Conservation (phyloP, 2,329 filamentous ascomycete genomes). For the Nigrospora oryzae region DNA sequence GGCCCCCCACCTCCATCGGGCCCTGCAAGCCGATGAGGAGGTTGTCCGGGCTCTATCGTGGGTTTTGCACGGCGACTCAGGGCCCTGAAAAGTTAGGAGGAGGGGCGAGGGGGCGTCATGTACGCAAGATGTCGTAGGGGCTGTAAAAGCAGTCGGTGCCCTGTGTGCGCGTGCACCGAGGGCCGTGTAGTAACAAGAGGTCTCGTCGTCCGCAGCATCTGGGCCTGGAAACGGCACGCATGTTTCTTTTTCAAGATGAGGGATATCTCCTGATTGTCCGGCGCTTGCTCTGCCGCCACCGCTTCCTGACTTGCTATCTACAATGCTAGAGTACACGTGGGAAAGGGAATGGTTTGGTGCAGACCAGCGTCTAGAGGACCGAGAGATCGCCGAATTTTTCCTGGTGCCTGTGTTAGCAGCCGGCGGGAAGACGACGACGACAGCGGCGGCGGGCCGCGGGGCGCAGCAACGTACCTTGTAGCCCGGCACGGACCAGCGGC, state of each 20-base stretch:
- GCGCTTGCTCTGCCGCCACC: constrained; percentile 1
- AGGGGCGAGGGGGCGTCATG: too few species aligned
- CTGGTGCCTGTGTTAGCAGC: constrained; percentile 42
- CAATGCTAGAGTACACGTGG: constrained; percentile 62
- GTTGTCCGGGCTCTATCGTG: constrained; percentile 33
- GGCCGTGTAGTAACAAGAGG: too few species aligned
- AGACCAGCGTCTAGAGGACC: constrained; percentile 60
- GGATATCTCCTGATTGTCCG: constrained; percentile 3
- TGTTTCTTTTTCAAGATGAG: not conserved
- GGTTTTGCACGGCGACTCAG: constrained; percentile 7
- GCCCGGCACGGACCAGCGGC: constrained; percentile 94
- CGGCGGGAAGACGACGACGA: not conserved
- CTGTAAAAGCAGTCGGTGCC: too few species aligned
- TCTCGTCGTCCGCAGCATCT: too few species aligned
- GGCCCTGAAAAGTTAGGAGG: too few species aligned
- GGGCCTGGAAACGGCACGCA: too few species aligned
- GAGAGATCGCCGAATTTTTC: constrained; percentile 99
- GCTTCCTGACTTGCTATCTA: constrained; percentile 41
- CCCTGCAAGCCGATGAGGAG: constrained; percentile 29
- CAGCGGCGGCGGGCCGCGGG: not conserved
- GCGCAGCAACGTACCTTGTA: constrained; percentile 71
- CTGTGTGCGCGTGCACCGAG: too few species aligned
- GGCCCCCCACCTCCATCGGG: constrained; percentile 29
- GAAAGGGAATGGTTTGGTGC: constrained; percentile 31
- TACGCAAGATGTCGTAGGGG: too few species aligned